These are phyloP conservation scores for Aspergillus sp. DNA, from an alignment of 2,329 filamentous ascomycete species.

Conservation along the genomic window DNA sequence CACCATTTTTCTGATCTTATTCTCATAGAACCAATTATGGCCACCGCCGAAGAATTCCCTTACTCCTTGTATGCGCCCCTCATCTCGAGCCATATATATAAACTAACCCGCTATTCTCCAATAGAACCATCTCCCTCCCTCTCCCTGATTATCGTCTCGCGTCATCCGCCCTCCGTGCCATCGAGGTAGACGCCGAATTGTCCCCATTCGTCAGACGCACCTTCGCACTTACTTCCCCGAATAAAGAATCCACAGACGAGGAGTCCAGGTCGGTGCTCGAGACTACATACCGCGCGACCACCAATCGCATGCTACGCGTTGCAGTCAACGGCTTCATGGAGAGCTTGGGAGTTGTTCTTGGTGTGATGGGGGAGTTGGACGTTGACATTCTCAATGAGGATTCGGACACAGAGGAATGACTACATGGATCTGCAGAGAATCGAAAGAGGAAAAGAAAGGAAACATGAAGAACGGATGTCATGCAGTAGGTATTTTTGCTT, in stretches of 20 bases:
- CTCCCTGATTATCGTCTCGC: slow-evolving; percentile 78
- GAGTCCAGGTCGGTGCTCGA: slow-evolving; percentile 53
- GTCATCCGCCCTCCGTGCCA: slow-evolving; percentile 65
- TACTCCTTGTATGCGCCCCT: slow-evolving; percentile 31
- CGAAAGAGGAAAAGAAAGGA: no score
- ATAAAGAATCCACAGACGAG: slow-evolving; percentile 4
- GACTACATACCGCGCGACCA: slow-evolving; percentile 79
- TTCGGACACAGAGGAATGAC: neutral
- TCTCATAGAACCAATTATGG: slow-evolving; percentile 12
- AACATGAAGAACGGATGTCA: no score
- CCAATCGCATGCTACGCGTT: slow-evolving; percentile 93
- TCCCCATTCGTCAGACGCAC: slow-evolving; percentile 74
- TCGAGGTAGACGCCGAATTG: slow-evolving; percentile 83
- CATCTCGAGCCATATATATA: slow-evolving; percentile 4
- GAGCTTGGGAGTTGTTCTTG: slow-evolving; percentile 74
- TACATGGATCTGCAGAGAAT: no score
- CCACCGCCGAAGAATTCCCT: slow-evolving; percentile 27
- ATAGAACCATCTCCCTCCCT: slow-evolving; percentile 69
- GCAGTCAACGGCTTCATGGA: slow-evolving; percentile 97
- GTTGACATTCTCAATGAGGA: slow-evolving; percentile 64
- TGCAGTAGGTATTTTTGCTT: no score
- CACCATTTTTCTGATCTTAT: neutral
- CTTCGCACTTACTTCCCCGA: slow-evolving; percentile 52
- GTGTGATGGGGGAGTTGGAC: slow-evolving; percentile 88
- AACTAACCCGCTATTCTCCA: neutral